A percentile compares a stretch with the other conserved stretches of the same genome.
Conservation (phyloP, 2,329 filamentous ascomycete genomes). For the Trichophyton schoenleinii region DNA sequence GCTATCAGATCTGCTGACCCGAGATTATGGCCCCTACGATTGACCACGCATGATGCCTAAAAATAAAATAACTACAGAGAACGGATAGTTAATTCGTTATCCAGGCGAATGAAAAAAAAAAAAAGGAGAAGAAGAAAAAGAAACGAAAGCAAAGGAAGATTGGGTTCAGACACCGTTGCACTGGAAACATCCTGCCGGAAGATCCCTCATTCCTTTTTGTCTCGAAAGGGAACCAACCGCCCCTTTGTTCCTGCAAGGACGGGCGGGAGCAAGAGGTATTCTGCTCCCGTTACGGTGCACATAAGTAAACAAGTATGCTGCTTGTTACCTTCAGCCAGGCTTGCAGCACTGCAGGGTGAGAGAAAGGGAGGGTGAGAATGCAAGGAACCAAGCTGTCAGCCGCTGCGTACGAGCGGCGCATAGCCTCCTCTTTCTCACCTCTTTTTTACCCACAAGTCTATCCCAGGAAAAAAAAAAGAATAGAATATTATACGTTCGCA, state of each 20-base stretch:
- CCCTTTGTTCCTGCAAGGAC: constrained; percentile 1
- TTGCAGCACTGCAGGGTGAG: not conserved
- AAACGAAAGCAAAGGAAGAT: not conserved
- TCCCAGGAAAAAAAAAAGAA: not conserved
- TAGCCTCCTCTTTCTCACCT: not conserved
- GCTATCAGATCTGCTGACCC: not conserved
- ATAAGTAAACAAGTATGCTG: not conserved
- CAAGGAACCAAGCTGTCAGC: not conserved
- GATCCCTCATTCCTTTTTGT: not conserved
- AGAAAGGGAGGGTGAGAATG: not conserved
- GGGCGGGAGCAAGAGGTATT: not conserved
- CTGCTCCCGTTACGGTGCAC: not conserved
- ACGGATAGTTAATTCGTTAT: too few species aligned
- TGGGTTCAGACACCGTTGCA: not conserved
- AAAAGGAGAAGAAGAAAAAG: not conserved
- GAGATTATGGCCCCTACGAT: not conserved
- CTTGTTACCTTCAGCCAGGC: not conserved
- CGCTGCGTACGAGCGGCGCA: not conserved
- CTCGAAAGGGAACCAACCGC: not conserved
- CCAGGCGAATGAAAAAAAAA: not conserved
- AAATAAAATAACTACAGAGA: not conserved
- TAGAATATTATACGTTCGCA: not conserved
- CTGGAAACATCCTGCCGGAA: not conserved
- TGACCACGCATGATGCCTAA: not conserved
- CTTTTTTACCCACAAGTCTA: too few species aligned